Evolutionary conservation across 768 basidiomycete genomes (phyloP).

Genomic region (Rhodosporidiobolus odoratus): DNA sequence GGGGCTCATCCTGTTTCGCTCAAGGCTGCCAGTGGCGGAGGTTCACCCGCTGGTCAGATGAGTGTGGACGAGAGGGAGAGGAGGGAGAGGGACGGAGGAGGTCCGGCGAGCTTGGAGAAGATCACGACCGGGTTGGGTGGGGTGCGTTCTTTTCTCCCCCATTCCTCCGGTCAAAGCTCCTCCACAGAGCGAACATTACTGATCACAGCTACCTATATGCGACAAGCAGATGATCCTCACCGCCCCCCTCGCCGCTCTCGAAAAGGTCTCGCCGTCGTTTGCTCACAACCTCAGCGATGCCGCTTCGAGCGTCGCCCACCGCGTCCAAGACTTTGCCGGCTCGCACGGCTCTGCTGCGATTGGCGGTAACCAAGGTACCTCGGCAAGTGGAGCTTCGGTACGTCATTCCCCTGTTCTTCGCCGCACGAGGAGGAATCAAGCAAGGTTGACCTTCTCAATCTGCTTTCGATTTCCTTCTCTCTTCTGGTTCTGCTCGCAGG

Average conservation of each 20-base stretch:
- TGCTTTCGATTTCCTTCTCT: no score
- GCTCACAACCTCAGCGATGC: background rate
- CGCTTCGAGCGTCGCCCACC: background rate
- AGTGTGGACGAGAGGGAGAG: background rate
- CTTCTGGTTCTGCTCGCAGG: no score
- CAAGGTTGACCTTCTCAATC: no score
- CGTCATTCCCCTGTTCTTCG: no score
- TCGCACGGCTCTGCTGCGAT: background rate
- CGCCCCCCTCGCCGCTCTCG: constrained; percentile 1
- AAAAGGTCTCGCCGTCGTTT: constrained; percentile 4
- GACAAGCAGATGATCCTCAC: background rate
- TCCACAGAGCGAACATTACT: background rate
- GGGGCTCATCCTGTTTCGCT: no score
- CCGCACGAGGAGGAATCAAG: no score
- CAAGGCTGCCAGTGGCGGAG: no score
- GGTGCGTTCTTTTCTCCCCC: background rate
- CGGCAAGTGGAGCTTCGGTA: no score
- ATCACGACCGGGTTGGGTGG: constrained; percentile 4
- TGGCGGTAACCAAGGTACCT: no score
- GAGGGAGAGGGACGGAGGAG: background rate
- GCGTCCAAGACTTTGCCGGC: background rate
- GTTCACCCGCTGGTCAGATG: no score
- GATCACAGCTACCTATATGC: background rate
- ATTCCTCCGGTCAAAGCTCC: background rate
- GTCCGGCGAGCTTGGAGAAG: background rate